Conservation (phyloP, 2,329 filamentous ascomycete genomes). For the Alternaria ethzedia region DNA sequence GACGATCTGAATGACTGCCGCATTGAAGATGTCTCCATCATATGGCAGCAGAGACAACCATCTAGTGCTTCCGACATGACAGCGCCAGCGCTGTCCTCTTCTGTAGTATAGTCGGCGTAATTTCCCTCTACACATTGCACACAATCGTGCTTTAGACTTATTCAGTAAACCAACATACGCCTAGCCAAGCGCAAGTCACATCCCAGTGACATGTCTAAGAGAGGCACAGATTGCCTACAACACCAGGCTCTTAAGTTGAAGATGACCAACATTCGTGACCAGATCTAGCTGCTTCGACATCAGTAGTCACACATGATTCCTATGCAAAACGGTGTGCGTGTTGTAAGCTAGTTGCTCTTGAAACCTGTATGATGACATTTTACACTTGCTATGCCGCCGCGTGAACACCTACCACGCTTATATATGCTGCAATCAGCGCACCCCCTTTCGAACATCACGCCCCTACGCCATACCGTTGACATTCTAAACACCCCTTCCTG, state of each 20-base stretch:
- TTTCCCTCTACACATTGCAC: no score
- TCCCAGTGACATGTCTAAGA: no score
- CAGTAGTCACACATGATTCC: not conserved
- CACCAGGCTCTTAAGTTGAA: not conserved
- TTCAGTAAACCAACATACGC: no score
- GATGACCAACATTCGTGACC: not conserved
- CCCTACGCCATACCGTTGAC: slow-evolving; percentile 2
- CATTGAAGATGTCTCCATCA: no score
- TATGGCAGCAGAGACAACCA: no score
- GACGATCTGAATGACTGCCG: no score
- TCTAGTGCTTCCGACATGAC: no score
- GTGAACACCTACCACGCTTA: slow-evolving; percentile 2
- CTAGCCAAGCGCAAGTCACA: no score
- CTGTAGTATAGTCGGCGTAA: no score
- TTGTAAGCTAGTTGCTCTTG: not conserved
- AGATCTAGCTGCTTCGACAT: not conserved
- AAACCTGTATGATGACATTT: slow-evolving; percentile 3
- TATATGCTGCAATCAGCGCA: slow-evolving; percentile 6
- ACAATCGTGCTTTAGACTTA: no score
- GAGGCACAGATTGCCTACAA: not conserved
- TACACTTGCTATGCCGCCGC: slow-evolving; percentile 3
- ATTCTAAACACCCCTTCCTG: not conserved
- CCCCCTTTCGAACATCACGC: not conserved
- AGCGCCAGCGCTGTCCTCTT: no score
- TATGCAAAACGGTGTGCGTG: not conserved